Percentiles rank a stretch among this genome's conserved stretches.
Conservation (phyloP, 331 rosid species). For the Arachis monticola region DNA sequence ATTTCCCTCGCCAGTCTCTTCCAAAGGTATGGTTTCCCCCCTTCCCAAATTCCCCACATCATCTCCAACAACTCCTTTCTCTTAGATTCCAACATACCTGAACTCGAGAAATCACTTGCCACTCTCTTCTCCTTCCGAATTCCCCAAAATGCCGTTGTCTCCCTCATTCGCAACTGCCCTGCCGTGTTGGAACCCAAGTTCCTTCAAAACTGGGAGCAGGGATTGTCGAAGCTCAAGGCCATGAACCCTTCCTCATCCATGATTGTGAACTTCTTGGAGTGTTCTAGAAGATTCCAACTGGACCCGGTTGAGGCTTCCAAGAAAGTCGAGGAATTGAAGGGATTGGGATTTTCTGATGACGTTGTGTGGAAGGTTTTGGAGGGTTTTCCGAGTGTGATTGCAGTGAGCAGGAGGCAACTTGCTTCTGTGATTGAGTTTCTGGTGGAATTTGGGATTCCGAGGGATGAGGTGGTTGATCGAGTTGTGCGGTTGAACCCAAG, state of each 20-base stretch:
- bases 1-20: constrained; percentile 60
- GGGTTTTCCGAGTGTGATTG: constrained; percentile 51
- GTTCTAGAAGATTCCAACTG: constrained; percentile 54
- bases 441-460: constrained; percentile 47
- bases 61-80: constrained; percentile 55
- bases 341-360: constrained; percentile 54
- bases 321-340: constrained; percentile 46
- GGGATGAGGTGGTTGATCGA: constrained; percentile 50
- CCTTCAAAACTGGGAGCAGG: constrained; percentile 54
- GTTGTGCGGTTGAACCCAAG: constrained; percentile 54
- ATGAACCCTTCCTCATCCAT: constrained; percentile 45
- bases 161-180: constrained; percentile 61
- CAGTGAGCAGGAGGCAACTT: constrained; percentile 49
- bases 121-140: constrained; percentile 60
- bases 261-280: constrained; percentile 55
- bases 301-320: constrained; percentile 43
- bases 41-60: constrained; percentile 51
- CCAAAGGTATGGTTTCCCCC: constrained; percentile 65
- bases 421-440: constrained; percentile 48
- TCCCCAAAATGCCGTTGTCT: constrained; percentile 56
- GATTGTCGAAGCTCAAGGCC: constrained; percentile 42
- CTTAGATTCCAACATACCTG: constrained; percentile 38
- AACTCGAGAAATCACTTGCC: constrained; percentile 53
- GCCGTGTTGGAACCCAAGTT: constrained; percentile 58
- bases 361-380: constrained; percentile 57